These are phyloP conservation scores for Cystobasidiaceae sp. DNA, from an alignment of 1,284 basidiomycete species.

Conservation along the genomic window DNA sequence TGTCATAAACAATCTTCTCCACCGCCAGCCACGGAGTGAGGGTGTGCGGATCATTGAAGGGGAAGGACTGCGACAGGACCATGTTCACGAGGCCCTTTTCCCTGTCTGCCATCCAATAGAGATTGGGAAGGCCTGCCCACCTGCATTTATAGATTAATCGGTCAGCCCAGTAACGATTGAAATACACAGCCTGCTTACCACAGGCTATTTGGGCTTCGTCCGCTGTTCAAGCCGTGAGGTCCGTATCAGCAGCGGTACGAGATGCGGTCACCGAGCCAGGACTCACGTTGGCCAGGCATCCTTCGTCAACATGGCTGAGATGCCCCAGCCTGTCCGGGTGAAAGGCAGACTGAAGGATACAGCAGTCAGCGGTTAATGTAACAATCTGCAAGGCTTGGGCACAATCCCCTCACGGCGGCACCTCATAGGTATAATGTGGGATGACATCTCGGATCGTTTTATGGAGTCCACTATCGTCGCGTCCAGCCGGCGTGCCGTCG, in stretches of 20 bases:
- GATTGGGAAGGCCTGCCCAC: slow-evolving; percentile 18
- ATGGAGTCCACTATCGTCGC: slow-evolving; percentile 32
- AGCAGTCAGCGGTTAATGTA: not conserved
- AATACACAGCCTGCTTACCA: not conserved
- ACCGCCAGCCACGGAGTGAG: slow-evolving; percentile 4
- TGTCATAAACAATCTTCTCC: slow-evolving; percentile 23
- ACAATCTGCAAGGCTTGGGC: not conserved
- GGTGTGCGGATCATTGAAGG: slow-evolving; percentile 2
- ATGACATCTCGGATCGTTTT: slow-evolving; percentile 32
- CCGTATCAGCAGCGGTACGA: too few species aligned
- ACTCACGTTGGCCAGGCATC: not conserved
- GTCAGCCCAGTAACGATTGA: not conserved
- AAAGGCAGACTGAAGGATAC: not conserved
- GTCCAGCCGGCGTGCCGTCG: slow-evolving; percentile 22
- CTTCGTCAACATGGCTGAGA: slow-evolving; percentile 1
- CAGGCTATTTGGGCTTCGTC: not conserved
- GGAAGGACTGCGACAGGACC: not conserved
- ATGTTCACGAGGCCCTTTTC: slow-evolving; percentile 13
- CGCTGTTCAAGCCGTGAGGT: not conserved
- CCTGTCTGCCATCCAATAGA: slow-evolving; percentile 20
- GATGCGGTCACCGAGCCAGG: not conserved
- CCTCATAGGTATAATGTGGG: slow-evolving; percentile 21
- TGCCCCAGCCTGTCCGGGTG: not conserved
- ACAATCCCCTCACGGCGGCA: not conserved
- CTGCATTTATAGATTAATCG: not conserved